Conservation (phyloP, 2,329 filamentous ascomycete species). For the Alternaria viburni region DNA sequence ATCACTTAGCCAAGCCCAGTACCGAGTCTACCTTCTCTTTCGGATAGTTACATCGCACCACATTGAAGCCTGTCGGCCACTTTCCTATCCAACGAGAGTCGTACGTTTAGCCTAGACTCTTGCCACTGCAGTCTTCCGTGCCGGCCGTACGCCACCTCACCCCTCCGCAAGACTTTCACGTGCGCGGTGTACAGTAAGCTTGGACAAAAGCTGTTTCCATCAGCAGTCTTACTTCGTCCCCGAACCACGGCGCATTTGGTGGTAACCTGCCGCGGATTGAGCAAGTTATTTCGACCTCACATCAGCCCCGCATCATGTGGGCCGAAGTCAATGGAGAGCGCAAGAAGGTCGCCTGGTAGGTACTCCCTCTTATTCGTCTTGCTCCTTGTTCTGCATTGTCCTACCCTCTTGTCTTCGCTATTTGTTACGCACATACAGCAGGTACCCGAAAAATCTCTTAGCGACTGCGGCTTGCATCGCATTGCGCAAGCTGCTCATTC, state of each 20-base stretch:
- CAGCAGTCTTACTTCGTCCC: conserved; percentile 25
- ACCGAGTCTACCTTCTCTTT: conserved; percentile 19
- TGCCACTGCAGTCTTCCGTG: conserved; percentile 18
- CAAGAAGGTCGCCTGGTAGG: conserved; percentile 79
- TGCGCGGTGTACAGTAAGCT: conserved; percentile 29
- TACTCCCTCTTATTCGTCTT: conserved; percentile 4
- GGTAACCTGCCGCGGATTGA: conserved; percentile 29
- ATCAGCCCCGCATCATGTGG: conserved; percentile 60
- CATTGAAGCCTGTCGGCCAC: conserved; percentile 30
- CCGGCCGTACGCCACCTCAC: conserved; percentile 31
- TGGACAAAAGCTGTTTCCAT: conserved; percentile 22
- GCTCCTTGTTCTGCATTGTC: not conserved
- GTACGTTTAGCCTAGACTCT: conserved; percentile 18
- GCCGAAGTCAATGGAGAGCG: conserved; percentile 69
- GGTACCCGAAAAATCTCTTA: not conserved
- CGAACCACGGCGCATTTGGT: conserved; percentile 24
- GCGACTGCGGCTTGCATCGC: not conserved
- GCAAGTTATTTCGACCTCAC: conserved; percentile 36
- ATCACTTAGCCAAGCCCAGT: conserved; percentile 24
- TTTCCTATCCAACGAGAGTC: conserved; percentile 29
- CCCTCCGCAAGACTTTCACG: conserved; percentile 36
- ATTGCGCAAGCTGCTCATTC: not conserved
- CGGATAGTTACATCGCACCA: conserved; percentile 16
- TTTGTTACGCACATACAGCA: not conserved
- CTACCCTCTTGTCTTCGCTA: not conserved